Evolutionary conservation across 345 rosid species (phyloP), one percentile per base, ranked within the genome.

Genomic region (Mercurialis annua): DNA sequence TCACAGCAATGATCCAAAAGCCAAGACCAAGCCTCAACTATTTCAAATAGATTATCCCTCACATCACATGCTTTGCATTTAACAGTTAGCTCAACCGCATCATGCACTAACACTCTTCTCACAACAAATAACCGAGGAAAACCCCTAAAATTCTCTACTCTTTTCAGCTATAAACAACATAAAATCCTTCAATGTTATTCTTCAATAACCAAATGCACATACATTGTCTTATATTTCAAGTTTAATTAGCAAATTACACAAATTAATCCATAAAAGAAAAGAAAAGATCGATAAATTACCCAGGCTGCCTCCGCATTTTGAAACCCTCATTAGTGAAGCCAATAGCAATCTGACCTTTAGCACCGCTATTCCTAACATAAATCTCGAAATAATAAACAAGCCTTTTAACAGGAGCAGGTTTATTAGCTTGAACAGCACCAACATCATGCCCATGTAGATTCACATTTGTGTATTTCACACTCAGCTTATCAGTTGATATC

Each of bases 241-340:
- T 9, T 3, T 40, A 40, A 40, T 40, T 3, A 1, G 1, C 8
- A 11, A 30, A 17, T 62, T 11, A 24, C 17, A 31, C 31, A 68
- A 31, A 67, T n/a, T n/a, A n/a, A 33, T 23, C 44, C 17, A 20
- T 27, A 49, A 0, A 14, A 7, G 16, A 31, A 47, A 46, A 5
- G 2, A 0, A 26, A 27, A 54, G 46, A 1, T 7, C 31, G 47
- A 16, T 2, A 47, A n/a, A 8, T 24, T 51, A 90, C 98, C 97
- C 97, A 10, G 98, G 94, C 58, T 89, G 99, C 70, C 96, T 84
- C 33, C 98, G 79, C 99, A 89, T 91, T 71, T 83, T 87, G 84
- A 89, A 91, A 52, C 61, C 71, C 53, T 87, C 92, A 62, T 38
- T 76, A 49, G 98, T 94, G 78, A 94, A 91, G 21, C 99, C 98